Evolutionary conservation across 495 filamentous ascomycete genomes (phyloP).

Genomic region (Xylaria scruposa): DNA sequence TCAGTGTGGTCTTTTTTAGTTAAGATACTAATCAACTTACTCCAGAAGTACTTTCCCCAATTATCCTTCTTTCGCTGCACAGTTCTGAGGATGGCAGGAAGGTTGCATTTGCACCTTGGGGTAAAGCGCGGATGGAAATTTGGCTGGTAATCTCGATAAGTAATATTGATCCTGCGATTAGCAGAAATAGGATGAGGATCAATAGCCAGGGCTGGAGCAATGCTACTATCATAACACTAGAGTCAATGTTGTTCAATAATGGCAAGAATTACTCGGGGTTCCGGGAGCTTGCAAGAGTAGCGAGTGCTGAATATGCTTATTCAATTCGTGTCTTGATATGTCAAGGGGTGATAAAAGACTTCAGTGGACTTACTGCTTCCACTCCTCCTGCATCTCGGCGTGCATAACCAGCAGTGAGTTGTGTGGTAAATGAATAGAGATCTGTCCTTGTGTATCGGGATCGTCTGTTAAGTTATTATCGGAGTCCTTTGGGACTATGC

Average conservation of each 20-base stretch:
- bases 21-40: constrained; percentile 10
- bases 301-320: too few relatives aligned
- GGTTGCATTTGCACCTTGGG: constrained; percentile 68
- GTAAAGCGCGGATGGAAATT: constrained; percentile 75
- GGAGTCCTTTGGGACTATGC: constrained; percentile 62
- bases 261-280: too few relatives aligned
- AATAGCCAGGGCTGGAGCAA: constrained; percentile 74
- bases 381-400: constrained; percentile 84
- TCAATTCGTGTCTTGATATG: too few relatives aligned
- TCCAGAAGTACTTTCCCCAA: constrained; percentile 88
- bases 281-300: too few relatives aligned
- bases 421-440: constrained; percentile 90
- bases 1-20: neutral
- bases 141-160: constrained; percentile 81
- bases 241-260: too few relatives aligned
- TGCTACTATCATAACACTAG: constrained; percentile 45
- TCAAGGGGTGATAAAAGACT: too few relatives aligned
- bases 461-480: constrained; percentile 45
- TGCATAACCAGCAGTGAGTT: constrained; percentile 95
- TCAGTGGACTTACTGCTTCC: constrained; percentile 62
- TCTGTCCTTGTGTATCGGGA: constrained; percentile 76
- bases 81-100: constrained; percentile 77
- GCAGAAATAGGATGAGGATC: constrained; percentile 83
- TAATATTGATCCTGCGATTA: constrained; percentile 75
- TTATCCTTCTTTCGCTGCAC: constrained; percentile 78